Conservation (phyloP, 768 basidiomycete species). For the Amanita pseudoporphyria region DNA sequence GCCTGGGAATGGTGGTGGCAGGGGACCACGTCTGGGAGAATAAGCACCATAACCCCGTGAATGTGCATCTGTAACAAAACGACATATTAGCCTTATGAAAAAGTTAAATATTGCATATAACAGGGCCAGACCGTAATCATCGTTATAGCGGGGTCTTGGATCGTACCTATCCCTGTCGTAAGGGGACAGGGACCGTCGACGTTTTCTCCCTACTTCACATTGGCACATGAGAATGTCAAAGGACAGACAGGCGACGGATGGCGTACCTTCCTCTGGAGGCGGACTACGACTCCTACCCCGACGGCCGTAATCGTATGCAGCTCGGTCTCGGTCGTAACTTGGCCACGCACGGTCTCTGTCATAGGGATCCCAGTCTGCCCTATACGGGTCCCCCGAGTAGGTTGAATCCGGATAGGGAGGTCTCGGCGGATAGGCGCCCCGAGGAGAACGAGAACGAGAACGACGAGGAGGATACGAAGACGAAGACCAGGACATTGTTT, state of each 20-base stretch:
- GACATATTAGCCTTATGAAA: slow-evolving; percentile 6
- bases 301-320: slow-evolving; percentile 55
- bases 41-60: slow-evolving; percentile 50
- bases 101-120: slow-evolving; percentile 5
- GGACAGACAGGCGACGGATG: slow-evolving; percentile 9
- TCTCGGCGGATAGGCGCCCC: slow-evolving; percentile 44
- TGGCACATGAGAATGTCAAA: slow-evolving; percentile 4
- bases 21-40: slow-evolving; percentile 48
- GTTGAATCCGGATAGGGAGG: slow-evolving; percentile 45
- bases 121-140: slow-evolving; percentile 62
- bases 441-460: slow-evolving; percentile 79
- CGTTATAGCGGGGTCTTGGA: slow-evolving; percentile 71
- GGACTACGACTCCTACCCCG: slow-evolving; percentile 77
- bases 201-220: slow-evolving; percentile 52
- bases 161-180: slow-evolving; percentile 81
- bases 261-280: slow-evolving; percentile 50
- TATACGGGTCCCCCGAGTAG: slow-evolving; percentile 48
- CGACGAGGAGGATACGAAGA: slow-evolving; percentile 69
- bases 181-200: slow-evolving; percentile 72
- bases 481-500: slow-evolving; percentile 76
- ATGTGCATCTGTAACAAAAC: slow-evolving; percentile 41
- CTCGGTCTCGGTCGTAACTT: slow-evolving; percentile 60
- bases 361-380: slow-evolving; percentile 59
- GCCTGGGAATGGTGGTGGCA: slow-evolving; percentile 34
- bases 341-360: slow-evolving; percentile 66